Evolutionary conservation across 148 eudicot species (phyloP), one percentile per base, ranked within the genome.

Genomic region (Simmondsia chinensis): DNA sequence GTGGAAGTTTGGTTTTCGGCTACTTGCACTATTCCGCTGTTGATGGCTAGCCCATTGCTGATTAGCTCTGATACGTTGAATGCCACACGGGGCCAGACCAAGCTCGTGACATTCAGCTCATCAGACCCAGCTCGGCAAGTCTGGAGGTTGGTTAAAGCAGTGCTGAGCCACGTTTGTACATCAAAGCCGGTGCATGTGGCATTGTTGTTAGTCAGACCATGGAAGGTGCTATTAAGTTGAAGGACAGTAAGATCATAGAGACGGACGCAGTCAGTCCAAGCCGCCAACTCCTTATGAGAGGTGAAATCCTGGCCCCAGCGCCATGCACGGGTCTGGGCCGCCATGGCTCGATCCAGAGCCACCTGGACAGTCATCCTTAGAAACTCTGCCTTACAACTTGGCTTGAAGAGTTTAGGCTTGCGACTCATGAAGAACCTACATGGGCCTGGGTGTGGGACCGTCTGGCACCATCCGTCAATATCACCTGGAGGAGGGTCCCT

Each of bases 31-130:
- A n/a, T n/a, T n/a, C n/a, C n/a, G n/a, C n/a, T n/a, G n/a, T 77
- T 72, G 18, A 74, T 41, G 3, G 79, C 68, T 15, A 77, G 44
- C 13, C 76, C 31, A 22, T 73, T 70, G 58, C 76, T 73, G 2
- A 77, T 69, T 24, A 77, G 60, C 55, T 70, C 68, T 0, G 79
- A 54, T 6, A 77, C 71, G 29, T 77, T 73, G 20, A 51, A 28
- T 9, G 33, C 20, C 8, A 50, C n/a, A 32, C 19, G 54, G 0
- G 42, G 54, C 1, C 23, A 36, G 20, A 36, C 23, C 43, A 34
- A 34, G 16, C 36, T 30, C 8, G 54, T 34, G 25, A 50, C 43
- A 12, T 31, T 31, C 3, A 50, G 43, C 25, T 50, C 54, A 37
- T 25, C 18, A 1, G 36, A 50, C 20, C 54, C 34, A 14, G 39